These are phyloP conservation scores for Polytrichum commune DNA, from an alignment of 225 moss, liverwort and hornwort genomes.

Conservation along the genomic window DNA sequence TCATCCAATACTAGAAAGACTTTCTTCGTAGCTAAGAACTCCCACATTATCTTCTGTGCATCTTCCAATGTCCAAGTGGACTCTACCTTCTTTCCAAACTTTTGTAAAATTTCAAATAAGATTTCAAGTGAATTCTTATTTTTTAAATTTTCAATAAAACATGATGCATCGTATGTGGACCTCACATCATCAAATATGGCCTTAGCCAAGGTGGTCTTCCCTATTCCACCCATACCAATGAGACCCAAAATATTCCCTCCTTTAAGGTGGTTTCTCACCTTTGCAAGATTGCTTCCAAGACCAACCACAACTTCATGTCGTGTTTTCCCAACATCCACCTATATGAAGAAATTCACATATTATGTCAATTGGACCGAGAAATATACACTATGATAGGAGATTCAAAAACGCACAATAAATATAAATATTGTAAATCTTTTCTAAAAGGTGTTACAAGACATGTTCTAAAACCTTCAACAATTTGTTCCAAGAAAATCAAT, in stretches of 20 bases:
- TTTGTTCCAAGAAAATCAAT: no score
- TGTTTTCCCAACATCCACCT: neutral
- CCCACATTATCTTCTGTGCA: neutral
- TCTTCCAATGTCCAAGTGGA: neutral
- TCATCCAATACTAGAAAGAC: neutral
- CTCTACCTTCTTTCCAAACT: neutral
- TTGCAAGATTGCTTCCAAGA: neutral
- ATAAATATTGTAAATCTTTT: no score
- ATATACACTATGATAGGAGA: no score
- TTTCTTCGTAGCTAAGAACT: neutral
- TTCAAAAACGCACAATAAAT: no score
- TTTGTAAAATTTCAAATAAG: neutral
- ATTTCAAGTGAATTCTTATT: neutral
- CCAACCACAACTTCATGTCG: neutral
- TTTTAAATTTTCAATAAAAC: conserved; percentile 2
- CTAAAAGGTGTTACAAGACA: no score
- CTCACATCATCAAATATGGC: neutral
- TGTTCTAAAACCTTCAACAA: no score
- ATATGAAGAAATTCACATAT: neutral
- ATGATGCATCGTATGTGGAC: neutral
- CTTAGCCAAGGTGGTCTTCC: conserved; percentile 8
- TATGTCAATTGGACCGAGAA: neutral
- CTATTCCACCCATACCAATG: conserved; percentile 10
- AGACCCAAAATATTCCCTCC: neutral
- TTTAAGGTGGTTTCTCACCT: neutral